Conservation (phyloP, 2,329 filamentous ascomycete genomes). For the Xylaria sp. region DNA sequence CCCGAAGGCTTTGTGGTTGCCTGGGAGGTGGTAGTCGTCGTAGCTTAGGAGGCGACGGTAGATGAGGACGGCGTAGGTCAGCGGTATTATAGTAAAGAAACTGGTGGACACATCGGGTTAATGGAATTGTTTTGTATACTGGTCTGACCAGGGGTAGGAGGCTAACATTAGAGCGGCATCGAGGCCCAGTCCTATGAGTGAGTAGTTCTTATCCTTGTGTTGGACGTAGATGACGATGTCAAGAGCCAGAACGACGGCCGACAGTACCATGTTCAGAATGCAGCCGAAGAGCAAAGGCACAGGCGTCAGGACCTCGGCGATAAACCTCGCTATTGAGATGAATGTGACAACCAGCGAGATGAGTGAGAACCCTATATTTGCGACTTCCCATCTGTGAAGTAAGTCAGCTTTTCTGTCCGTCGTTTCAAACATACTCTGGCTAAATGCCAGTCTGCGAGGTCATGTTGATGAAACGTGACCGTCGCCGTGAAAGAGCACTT, state of each 20-base stretch:
- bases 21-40: conserved; percentile 63
- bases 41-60: conserved; percentile 62
- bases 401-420: neutral
- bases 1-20: conserved; percentile 62
- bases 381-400: conserved; percentile 62
- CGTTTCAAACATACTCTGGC: neutral
- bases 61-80: conserved; percentile 59
- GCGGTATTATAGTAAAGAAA: conserved; percentile 56
- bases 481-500: conserved; percentile 47
- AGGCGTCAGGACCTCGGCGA: conserved; percentile 64
- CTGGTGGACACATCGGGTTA: conserved; percentile 43
- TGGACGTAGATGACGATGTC: conserved; percentile 64
- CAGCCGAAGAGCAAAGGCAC: conserved; percentile 65
- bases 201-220: conserved; percentile 59
- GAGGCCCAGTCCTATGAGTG: conserved; percentile 60
- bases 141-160: neutral
- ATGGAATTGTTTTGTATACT: neutral
- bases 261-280: conserved; percentile 61
- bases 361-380: conserved; percentile 63
- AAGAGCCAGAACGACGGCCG: conserved; percentile 60
- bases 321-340: conserved; percentile 60
- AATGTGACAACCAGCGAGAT: conserved; percentile 60
- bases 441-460: neutral
- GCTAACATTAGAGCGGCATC: conserved; percentile 63
- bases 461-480: neutral